A percentile compares a stretch with the other conserved stretches of the same genome.
These are phyloP conservation scores for Moricandia arvensis DNA, from an alignment of 345 rosid genomes.

Conservation along the genomic window DNA sequence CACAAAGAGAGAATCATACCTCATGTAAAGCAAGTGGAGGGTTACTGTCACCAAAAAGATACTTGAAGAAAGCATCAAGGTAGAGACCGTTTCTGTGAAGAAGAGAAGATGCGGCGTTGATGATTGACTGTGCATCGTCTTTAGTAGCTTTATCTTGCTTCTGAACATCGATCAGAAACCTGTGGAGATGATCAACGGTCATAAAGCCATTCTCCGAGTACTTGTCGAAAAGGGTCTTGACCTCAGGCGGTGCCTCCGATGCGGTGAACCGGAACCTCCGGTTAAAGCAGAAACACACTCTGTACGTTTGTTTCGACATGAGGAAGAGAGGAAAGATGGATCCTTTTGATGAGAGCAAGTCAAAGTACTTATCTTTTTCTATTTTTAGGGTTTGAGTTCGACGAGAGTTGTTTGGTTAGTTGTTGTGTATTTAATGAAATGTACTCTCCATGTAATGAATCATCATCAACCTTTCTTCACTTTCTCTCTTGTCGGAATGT, in stretches of 20 bases:
- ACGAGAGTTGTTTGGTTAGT: not conserved
- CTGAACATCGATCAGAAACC: slow-evolving; percentile 61
- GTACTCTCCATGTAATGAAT: slow-evolving; percentile 1
- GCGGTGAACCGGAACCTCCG: slow-evolving; percentile 54
- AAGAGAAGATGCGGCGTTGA: slow-evolving; percentile 38
- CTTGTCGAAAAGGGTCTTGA: slow-evolving; percentile 44
- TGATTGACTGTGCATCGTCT: slow-evolving; percentile 54
- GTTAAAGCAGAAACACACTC: slow-evolving; percentile 62
- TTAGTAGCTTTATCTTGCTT: slow-evolving; percentile 44
- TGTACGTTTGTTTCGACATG: slow-evolving; percentile 54
- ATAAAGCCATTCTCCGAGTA: slow-evolving; percentile 62
- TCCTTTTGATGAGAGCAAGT: slow-evolving; percentile 4
- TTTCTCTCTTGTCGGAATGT: not conserved
- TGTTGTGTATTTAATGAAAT: not conserved
- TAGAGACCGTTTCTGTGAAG: slow-evolving; percentile 54
- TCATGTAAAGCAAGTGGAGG: slow-evolving; percentile 48
- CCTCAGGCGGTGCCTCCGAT: slow-evolving; percentile 56
- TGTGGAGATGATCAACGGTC: slow-evolving; percentile 49
- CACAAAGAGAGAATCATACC: slow-evolving; percentile 32
- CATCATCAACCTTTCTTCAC: not conserved
- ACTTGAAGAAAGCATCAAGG: slow-evolving; percentile 64
- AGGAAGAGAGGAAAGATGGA: not conserved
- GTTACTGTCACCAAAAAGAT: slow-evolving; percentile 53
- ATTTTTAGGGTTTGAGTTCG: slow-evolving; percentile 10
- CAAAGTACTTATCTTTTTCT: not conserved